A percentile compares a stretch with the other conserved stretches of the same genome.
Conservation (phyloP, 2,329 filamentous ascomycete species). For the Apiospora phragmitis region DNA sequence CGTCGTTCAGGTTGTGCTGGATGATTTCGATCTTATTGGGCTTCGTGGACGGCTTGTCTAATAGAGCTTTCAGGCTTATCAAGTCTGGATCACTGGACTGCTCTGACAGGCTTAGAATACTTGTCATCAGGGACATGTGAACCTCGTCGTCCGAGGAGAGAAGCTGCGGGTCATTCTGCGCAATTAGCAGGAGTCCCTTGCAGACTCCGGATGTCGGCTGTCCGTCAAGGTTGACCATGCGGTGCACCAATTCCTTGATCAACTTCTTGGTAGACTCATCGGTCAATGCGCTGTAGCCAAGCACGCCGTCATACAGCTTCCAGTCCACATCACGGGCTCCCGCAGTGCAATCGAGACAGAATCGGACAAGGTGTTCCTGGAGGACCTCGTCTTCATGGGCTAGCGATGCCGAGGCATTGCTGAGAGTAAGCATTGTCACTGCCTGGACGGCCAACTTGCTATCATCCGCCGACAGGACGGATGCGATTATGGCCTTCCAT, state of each 20-base stretch:
- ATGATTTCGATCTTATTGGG: slow-evolving; percentile 52
- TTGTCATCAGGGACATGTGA: slow-evolving; percentile 52
- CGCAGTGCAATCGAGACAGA: slow-evolving; percentile 39
- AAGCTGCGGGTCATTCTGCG: slow-evolving; percentile 44
- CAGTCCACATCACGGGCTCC: slow-evolving; percentile 35
- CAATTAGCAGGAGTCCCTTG: slow-evolving; percentile 48
- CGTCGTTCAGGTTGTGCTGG: slow-evolving; percentile 54
- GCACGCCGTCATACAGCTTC: slow-evolving; percentile 49
- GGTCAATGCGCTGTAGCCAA: slow-evolving; percentile 43
- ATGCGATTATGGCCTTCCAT: slow-evolving; percentile 47
- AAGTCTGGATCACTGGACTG: slow-evolving; percentile 43
- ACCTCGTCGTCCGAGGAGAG: slow-evolving; percentile 45
- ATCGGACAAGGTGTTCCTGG: slow-evolving; percentile 47
- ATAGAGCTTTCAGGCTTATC: slow-evolving; percentile 41
- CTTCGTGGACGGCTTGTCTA: slow-evolving; percentile 45
- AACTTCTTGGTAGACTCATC: slow-evolving; percentile 35
- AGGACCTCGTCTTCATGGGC: slow-evolving; percentile 41
- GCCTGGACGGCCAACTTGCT: slow-evolving; percentile 31
- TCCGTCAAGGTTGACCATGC: slow-evolving; percentile 21
- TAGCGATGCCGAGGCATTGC: slow-evolving; percentile 38
- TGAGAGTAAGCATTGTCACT: slow-evolving; percentile 49
- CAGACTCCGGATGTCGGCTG: slow-evolving; percentile 35
- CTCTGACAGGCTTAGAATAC: slow-evolving; percentile 56
- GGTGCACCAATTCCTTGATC: slow-evolving; percentile 31
- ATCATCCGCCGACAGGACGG: slow-evolving; percentile 38